Conservation (phyloP, 257 asterid species). For the Striga asiatica region DNA sequence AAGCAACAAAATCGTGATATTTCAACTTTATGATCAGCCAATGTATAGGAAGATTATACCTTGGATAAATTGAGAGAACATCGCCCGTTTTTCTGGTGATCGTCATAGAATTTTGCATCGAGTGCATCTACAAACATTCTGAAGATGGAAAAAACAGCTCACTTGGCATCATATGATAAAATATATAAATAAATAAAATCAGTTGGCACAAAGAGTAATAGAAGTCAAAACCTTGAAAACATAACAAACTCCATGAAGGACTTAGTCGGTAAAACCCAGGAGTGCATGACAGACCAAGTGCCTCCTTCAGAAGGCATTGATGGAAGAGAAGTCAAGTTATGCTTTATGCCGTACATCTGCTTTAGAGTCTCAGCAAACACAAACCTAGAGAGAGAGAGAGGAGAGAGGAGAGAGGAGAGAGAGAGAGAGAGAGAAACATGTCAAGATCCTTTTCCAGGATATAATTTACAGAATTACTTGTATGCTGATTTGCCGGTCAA, state of each 20-base stretch:
- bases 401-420: too few relatives aligned
- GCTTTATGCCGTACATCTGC: conserved; percentile 76
- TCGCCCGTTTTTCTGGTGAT: conserved; percentile 53
- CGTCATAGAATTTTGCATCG: conserved; percentile 51
- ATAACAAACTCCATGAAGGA: conserved; percentile 84
- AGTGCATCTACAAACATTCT: conserved; percentile 94
- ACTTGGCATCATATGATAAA: not conserved
- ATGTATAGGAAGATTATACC: too few relatives aligned
- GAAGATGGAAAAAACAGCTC: conserved; percentile 9
- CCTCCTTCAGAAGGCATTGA: conserved; percentile 62
- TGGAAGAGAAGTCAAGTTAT: conserved; percentile 59
- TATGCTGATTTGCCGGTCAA: too few relatives aligned
- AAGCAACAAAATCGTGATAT: too few relatives aligned
- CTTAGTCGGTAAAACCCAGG: conserved; percentile 87
- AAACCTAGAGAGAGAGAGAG: conserved; percentile 29
- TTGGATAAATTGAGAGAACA: conserved; percentile 66
- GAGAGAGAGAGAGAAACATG: too few relatives aligned
- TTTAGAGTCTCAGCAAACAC: conserved; percentile 68
- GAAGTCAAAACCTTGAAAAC: conserved; percentile 79
- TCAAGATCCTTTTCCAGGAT: too few relatives aligned
- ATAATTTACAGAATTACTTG: too few relatives aligned
- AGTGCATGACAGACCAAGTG: conserved; percentile 90
- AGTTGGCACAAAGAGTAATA: not conserved
- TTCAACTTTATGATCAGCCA: too few relatives aligned
- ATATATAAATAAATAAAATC: not conserved